These are phyloP conservation scores for Coemansia sp. DNA, from an alignment of 192 early-diverging fungal species.

Conservation along the genomic window DNA sequence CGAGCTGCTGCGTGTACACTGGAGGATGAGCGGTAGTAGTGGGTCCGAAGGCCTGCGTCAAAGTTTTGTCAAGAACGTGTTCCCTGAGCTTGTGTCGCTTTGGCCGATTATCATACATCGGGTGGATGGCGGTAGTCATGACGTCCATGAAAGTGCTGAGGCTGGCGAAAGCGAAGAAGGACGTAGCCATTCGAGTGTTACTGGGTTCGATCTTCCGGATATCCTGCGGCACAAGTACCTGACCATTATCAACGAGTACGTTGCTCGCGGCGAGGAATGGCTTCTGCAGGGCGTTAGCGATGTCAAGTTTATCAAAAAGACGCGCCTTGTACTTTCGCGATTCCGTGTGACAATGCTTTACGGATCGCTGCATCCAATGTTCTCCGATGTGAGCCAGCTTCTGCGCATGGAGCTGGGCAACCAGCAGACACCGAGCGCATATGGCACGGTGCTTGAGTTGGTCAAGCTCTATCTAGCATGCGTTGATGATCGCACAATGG, in stretches of 20 bases:
- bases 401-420: constrained; percentile 1
- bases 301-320: constrained; percentile 6
- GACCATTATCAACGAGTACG: constrained; percentile 38
- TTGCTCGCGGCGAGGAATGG: constrained; percentile 43
- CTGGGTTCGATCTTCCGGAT: constrained; percentile 38
- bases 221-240: constrained; percentile 52
- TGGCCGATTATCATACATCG: constrained; percentile 33
- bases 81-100: constrained; percentile 37
- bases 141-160: background rate
- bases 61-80: constrained; percentile 47
- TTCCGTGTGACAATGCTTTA: constrained; percentile 48
- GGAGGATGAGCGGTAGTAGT: constrained; percentile 57
- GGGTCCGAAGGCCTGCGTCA: constrained; percentile 38
- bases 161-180: background rate
- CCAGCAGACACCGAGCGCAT: constrained; percentile 33
- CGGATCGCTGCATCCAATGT: constrained; percentile 41
- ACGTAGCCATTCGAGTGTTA: background rate
- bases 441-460: constrained; percentile 41
- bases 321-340: constrained; percentile 27
- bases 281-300: constrained; percentile 18
- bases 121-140: background rate
- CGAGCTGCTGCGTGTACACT: constrained; percentile 62
- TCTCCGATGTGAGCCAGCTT: constrained; percentile 8
- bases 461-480: constrained; percentile 33
- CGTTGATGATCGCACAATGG: constrained; percentile 27